Conservation (phyloP, 257 asterid species). For the Schizonepeta tenuifolia region DNA sequence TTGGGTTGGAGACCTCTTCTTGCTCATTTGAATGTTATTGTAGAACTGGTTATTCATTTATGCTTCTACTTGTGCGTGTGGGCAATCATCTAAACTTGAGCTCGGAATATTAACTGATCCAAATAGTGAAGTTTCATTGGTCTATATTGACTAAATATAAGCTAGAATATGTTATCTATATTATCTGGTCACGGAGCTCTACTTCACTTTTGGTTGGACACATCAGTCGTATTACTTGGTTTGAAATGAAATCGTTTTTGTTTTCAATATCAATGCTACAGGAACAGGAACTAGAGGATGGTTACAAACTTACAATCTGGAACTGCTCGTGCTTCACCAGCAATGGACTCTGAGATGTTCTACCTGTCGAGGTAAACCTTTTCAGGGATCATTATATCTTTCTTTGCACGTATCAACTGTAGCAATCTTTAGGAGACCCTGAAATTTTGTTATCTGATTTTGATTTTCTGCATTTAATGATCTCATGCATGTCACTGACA, state of each 20-base stretch:
- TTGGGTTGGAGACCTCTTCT: constrained; percentile 1
- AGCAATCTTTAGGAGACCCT: neutral
- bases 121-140: neutral
- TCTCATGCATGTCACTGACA: neutral
- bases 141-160: neutral
- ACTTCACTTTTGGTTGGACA: neutral
- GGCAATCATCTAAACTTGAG: constrained; percentile 5
- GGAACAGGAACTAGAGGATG: constrained; percentile 85
- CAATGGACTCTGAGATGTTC: constrained; percentile 94
- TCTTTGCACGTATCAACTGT: neutral
- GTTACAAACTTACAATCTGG: constrained; percentile 62
- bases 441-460: neutral
- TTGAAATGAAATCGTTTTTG: neutral
- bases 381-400: constrained; percentile 17
- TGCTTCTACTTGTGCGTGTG: too few relatives aligned
- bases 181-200: neutral
- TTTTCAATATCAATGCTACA: constrained; percentile 38
- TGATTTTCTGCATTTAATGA: neutral
- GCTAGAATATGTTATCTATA: neutral
- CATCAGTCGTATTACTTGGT: neutral
- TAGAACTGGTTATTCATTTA: constrained; percentile 1
- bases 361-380: constrained; percentile 65
- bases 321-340: constrained; percentile 79
- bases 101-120: neutral
- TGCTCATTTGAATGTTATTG: neutral